Base-by-base conservation (phyloP, 768 basidiomycete species). In the Tubosaeta brunneosetosa region DNA sequence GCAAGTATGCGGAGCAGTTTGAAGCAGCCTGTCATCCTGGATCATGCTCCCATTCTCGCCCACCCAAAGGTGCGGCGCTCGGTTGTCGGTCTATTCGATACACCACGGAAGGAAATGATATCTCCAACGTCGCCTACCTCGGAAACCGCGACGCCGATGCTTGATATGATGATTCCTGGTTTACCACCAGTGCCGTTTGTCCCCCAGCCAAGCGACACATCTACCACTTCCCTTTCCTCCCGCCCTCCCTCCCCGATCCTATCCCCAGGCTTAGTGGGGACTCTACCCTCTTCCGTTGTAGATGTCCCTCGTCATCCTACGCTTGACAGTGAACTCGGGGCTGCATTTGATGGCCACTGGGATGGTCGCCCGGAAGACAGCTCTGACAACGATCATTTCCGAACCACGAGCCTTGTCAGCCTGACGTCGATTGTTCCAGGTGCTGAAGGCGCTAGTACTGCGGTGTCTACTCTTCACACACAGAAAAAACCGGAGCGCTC, bases 31-130 rank as follows among this genome's bases (percentile, higher is more conserved):
- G 19, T 50, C 43, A 46, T 53, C 37, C 47, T 52, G 3, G 66
- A 61, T 34, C 56, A 52, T 29, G 48, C 55, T 36, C 66, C 67
- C n/a, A 26, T 50, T 19, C 22, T 54, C 19, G 36, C 58, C 37
- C 55, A 65, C 44, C 58, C 69, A 37, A 74, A 68, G 53, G 46
- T 71, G 7, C 68, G 77, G 34, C 84, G 79, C 55, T 81, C 80
- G 11, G 79, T 87, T 25, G 74, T 86, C 32, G 84, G 84, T 12
- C 68, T 87, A 7, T 88, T 88, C 56, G 80, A 83, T 60, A 55
- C 62, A 8, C 61, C 67, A 38, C 55, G 59, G 19, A 53, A 60
- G 19, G 53, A 38, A 32, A 43, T 42, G 4, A 10, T 16, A 27
- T 53, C 58, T 19, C 47, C 60, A 13, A 47, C 33, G 37, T 54